Conservation (phyloP, 2,329 filamentous ascomycete genomes). For the Huntiella decipiens region DNA sequence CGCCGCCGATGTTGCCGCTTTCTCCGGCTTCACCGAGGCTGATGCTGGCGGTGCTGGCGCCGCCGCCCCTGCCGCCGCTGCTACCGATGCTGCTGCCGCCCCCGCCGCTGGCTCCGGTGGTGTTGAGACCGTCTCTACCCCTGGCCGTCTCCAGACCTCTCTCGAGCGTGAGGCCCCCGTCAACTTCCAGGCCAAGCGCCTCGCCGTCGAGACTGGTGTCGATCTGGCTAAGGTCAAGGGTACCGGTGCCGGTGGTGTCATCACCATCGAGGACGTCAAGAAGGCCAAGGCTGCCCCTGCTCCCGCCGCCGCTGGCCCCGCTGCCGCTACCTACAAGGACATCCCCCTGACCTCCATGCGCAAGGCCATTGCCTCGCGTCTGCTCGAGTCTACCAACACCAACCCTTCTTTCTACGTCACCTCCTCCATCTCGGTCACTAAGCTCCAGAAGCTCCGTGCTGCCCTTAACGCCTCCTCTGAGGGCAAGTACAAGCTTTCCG, state of each 20-base stretch:
- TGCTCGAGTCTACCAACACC: constrained; percentile 72
- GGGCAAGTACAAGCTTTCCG: constrained; percentile 96
- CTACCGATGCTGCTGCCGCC: constrained; percentile 36
- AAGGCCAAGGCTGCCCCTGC: constrained; percentile 48
- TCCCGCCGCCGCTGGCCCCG: constrained; percentile 27
- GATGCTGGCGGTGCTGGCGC: constrained; percentile 74
- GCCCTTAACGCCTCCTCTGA: constrained; percentile 77
- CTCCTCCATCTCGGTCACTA: constrained; percentile 73
- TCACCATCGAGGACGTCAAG: constrained; percentile 86
- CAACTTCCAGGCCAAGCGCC: constrained; percentile 53
- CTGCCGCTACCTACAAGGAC: constrained; percentile 60
- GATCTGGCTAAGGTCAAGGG: constrained; percentile 66
- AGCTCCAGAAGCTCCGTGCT: constrained; percentile 89
- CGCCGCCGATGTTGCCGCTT: constrained; percentile 67
- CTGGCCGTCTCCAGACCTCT: constrained; percentile 61
- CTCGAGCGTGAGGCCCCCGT: constrained; percentile 67
- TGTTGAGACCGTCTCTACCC: constrained; percentile 37
- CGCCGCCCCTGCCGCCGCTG: constrained; percentile 42
- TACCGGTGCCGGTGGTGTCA: constrained; percentile 64
- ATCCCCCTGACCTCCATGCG: constrained; percentile 79
- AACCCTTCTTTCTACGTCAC: constrained; percentile 99
- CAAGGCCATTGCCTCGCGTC: constrained; percentile 87
- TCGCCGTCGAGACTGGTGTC: constrained; percentile 72
- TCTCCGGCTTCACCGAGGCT: constrained; percentile 70
- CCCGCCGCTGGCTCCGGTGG: constrained; percentile 22